These are phyloP conservation scores for Phaffomyces thermotolerans DNA, from an alignment of 805 yeast genomes.

Conservation along the genomic window DNA sequence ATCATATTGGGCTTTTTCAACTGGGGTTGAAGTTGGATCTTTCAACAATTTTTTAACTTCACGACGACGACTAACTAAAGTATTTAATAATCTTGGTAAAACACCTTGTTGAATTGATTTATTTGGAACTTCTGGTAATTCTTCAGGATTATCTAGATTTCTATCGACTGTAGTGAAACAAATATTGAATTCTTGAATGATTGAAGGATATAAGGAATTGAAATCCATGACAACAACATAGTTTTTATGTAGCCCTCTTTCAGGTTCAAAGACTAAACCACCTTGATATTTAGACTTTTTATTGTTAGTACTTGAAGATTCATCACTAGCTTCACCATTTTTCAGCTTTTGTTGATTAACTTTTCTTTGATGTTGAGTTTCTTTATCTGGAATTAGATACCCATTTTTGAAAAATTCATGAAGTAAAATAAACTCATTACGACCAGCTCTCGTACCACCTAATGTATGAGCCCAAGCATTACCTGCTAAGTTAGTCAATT, in stretches of 20 bases:
- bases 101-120: constrained; percentile 63
- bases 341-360: constrained; percentile 26
- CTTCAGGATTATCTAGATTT: constrained; percentile 46
- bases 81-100: constrained; percentile 74
- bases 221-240: constrained; percentile 94
- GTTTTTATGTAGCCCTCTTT: constrained; percentile 85
- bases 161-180: constrained; percentile 94
- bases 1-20: constrained; percentile 78
- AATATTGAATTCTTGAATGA: constrained; percentile 93
- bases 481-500: constrained; percentile 89
- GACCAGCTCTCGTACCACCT: constrained; percentile 91
- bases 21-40: constrained; percentile 54
- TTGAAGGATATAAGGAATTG: constrained; percentile 94
- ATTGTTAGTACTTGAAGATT: constrained; percentile 41
- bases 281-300: constrained; percentile 79
- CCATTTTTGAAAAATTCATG: constrained; percentile 83
- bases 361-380: constrained; percentile 33
- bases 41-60: constrained; percentile 85
- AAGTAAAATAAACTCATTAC: constrained; percentile 86
- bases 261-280: constrained; percentile 96
- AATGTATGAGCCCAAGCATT: constrained; percentile 95
- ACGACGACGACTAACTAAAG: constrained; percentile 83
- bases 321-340: constrained; percentile 28
- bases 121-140: constrained; percentile 64
- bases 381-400: constrained; percentile 85